Base-by-base conservation (phyloP, 805 yeast genomes). In the Pichia manshurica region DNA sequence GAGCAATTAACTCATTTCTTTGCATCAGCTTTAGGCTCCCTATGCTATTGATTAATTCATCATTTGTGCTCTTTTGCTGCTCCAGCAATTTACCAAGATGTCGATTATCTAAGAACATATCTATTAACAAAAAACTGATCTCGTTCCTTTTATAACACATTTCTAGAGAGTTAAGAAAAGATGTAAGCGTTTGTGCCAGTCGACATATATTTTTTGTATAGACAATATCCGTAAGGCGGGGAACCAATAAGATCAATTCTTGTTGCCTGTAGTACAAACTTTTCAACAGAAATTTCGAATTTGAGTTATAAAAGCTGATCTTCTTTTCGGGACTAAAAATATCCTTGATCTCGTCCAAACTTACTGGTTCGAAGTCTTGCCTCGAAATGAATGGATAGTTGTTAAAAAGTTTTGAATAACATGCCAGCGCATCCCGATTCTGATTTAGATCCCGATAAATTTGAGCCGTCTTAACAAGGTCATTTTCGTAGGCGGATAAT, bases 401-500 rank as follows among this genome's bases (percentile, higher is more conserved):
- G 8, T 44, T 28, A 21, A 71, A 69, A 5, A 85, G 55, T 25
- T 67, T 68, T 29, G 75, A 74, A 53, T 79, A 82, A 20, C 75
- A 71, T 3, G 60, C 64, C 32, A 82, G 59, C 0, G 91, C 73
- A 45, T 85, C 90, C 23, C 82, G 84, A 22, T 70, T 63, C 21
- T 84, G 71, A 22, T 74, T 72, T 66, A 87, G 70, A 40, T 75
- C 75, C 46, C 74, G 42, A 46, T 51, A 58, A 31, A 75, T 57
- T 43, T 68, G 65, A 40, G 68, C 66, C 16, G 72, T 65, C 49
- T 68, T 70, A 6, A 41, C 25, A 12, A 52, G 39, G 43, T 58
- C 55, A 4, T 54, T 52, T 9, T 47, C 39, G 49, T 69, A 75
- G 49, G 69, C 61, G 12, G 56, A 61, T 16, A 80, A 63, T 33